These are phyloP conservation scores for Clarireedia paspali DNA, from an alignment of 2,329 filamentous ascomycete species.

Conservation along the genomic window DNA sequence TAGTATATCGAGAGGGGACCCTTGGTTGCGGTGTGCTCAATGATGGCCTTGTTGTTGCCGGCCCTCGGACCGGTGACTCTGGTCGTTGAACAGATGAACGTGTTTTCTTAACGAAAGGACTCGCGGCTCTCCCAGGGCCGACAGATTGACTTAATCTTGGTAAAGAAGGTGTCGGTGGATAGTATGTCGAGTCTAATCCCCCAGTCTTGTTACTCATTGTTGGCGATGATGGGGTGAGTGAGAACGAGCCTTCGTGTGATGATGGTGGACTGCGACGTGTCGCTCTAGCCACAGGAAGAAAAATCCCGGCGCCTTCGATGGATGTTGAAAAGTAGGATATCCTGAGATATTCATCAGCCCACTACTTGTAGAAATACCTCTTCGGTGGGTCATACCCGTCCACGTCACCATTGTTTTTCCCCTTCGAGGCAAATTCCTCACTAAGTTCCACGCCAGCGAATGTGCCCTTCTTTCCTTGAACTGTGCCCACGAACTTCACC, in stretches of 20 bases:
- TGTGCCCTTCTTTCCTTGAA: conserved; percentile 80
- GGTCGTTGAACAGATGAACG: conserved; percentile 66
- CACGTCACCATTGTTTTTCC: conserved; percentile 95
- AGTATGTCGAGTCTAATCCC: conserved; percentile 40
- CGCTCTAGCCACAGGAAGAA: conserved; percentile 79
- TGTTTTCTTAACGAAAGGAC: conserved; percentile 62
- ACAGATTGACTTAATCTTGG: conserved; percentile 86
- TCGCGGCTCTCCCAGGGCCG: conserved; percentile 60
- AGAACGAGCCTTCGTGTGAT: conserved; percentile 45
- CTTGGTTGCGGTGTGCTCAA: conserved; percentile 46
- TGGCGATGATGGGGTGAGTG: conserved; percentile 63
- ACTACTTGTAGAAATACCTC: conserved; percentile 9
- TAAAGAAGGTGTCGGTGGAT: conserved; percentile 56
- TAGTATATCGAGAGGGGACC: conserved; percentile 51
- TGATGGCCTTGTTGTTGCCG: conserved; percentile 51
- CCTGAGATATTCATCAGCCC: conserved; percentile 33
- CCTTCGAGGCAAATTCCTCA: conserved; percentile 68
- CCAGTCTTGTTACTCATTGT: conserved; percentile 42
- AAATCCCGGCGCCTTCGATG: conserved; percentile 79
- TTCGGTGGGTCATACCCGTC: conserved; percentile 62
- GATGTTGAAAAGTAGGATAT: conserved; percentile 75
- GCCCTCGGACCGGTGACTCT: conserved; percentile 72
- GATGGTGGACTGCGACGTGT: conserved; percentile 55
- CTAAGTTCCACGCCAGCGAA: conserved; percentile 92
- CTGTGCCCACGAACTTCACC: conserved; percentile 80